Percentiles rank a stretch among this genome's conserved stretches.
phyloP scores from a whole-genome alignment of 371 early-diverging fungal species.

The Batrachochytrium dendrobatidis region DNA sequence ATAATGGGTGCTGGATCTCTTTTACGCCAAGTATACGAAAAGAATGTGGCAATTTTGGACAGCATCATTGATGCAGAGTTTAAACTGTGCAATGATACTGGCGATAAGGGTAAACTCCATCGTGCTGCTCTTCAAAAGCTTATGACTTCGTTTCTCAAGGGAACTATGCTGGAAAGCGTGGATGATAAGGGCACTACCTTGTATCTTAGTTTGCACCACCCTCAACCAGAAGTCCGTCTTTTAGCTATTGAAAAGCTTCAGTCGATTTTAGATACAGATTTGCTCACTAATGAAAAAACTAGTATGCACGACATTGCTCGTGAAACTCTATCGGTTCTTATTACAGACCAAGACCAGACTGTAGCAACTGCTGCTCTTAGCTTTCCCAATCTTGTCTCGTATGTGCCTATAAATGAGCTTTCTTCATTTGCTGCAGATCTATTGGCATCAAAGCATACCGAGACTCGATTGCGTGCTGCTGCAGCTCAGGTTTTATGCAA shows the following conservation, averaged over 20 bases:
- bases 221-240: constrained; percentile 52
- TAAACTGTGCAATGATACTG: not conserved
- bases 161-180: constrained; percentile 12
- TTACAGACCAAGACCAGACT: constrained; percentile 44
- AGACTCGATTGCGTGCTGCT: not conserved
- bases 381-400: constrained; percentile 23
- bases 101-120: constrained; percentile 12
- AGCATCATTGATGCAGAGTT: not conserved
- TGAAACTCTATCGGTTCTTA: constrained; percentile 44
- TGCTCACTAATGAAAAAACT: constrained; percentile 19
- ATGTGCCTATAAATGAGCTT: not conserved
- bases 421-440: not conserved
- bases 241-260: constrained; percentile 54
- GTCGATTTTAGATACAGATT: constrained; percentile 38
- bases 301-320: constrained; percentile 42
- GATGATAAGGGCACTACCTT: constrained; percentile 57
- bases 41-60: not conserved
- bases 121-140: constrained; percentile 50
- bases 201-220: constrained; percentile 62
- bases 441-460: not conserved
- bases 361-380: constrained; percentile 30
- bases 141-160: constrained; percentile 49
- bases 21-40: not conserved
- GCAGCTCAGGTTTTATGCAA: not conserved
- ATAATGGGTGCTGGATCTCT: not conserved